A percentile compares a stretch with the other conserved stretches of the same genome.
phyloP scores from a whole-genome alignment of 2,329 filamentous ascomycete genomes.

The Cordyceps tenuipes region DNA sequence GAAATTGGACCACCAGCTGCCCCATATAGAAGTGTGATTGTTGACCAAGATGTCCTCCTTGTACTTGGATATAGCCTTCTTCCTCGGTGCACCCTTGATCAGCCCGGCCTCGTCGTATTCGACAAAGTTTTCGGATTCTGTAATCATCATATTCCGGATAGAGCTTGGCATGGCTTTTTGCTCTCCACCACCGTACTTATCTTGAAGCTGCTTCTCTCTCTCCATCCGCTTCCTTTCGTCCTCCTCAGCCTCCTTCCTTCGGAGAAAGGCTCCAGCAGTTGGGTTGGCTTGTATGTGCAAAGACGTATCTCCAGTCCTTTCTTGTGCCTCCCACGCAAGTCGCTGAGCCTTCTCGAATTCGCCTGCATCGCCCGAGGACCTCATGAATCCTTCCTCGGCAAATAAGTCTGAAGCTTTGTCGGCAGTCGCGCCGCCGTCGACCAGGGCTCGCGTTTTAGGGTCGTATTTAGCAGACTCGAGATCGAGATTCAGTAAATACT shows the following conservation, averaged over 20 bases:
- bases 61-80: conserved; percentile 80
- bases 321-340: conserved; percentile 94
- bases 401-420: conserved; percentile 76
- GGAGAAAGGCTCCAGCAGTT: conserved; percentile 77
- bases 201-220: conserved; percentile 60
- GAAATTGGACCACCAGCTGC: conserved; percentile 95
- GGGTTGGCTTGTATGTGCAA: conserved; percentile 94
- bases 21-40: conserved; percentile 91
- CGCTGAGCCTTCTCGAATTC: conserved; percentile 85
- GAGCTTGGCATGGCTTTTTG: conserved; percentile 47
- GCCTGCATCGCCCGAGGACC: conserved; percentile 79
- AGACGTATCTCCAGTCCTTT: conserved; percentile 67
- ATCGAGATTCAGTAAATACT: conserved; percentile 91
- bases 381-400: conserved; percentile 88
- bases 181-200: conserved; percentile 73
- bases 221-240: conserved; percentile 59
- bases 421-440: conserved; percentile 71
- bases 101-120: conserved; percentile 89
- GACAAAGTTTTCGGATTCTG: conserved; percentile 77
- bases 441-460: conserved; percentile 87
- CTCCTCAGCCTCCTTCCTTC: conserved; percentile 72
- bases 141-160: conserved; percentile 58
- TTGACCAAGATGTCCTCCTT: conserved; percentile 78
- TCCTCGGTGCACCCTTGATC: conserved; percentile 79
- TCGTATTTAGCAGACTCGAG: conserved; percentile 96